Evolutionary conservation across 2,329 filamentous ascomycete genomes (phyloP).

Genomic region (Alternaria sp.): DNA sequence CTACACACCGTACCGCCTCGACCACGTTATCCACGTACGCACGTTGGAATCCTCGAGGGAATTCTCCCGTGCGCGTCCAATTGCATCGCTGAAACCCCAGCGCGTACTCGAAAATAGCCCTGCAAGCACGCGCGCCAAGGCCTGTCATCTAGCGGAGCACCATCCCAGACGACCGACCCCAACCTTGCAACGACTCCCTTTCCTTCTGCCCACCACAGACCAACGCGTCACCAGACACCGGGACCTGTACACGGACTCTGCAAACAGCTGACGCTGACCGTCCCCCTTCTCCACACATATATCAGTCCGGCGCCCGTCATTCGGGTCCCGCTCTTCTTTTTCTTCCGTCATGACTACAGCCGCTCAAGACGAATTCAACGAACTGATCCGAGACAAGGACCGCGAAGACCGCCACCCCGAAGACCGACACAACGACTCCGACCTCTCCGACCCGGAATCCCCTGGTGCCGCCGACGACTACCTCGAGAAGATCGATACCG

Average conservation of each 20-base stretch:
- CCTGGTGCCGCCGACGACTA: constrained; percentile 58
- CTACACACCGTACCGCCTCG: constrained; percentile 1
- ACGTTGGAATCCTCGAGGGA: neutral
- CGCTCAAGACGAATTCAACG: constrained; percentile 60
- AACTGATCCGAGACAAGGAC: constrained; percentile 57
- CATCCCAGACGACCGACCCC: constrained; percentile 8
- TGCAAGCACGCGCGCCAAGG: constrained; percentile 15
- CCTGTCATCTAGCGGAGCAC: constrained; percentile 8
- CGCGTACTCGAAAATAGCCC: constrained; percentile 15
- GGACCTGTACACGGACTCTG: neutral
- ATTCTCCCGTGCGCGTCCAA: constrained; percentile 3
- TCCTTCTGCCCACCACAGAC: constrained; percentile 9
- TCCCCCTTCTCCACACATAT: constrained; percentile 29
- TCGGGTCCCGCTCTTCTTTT: constrained; percentile 16
- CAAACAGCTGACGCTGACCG: neutral
- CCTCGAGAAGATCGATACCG: constrained; percentile 64
- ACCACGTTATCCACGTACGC: constrained; percentile 3
- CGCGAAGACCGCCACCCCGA: constrained; percentile 54
- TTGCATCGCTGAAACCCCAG: constrained; percentile 10
- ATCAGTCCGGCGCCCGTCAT: constrained; percentile 15
- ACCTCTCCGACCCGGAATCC: constrained; percentile 63
- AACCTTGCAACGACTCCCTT: constrained; percentile 11
- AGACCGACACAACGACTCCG: constrained; percentile 63
- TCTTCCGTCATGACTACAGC: constrained; percentile 49
- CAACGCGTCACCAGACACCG: constrained; percentile 8